Base-by-base conservation (phyloP, 2,329 filamentous ascomycete genomes). In the Cryphonectria carpinicola region DNA sequence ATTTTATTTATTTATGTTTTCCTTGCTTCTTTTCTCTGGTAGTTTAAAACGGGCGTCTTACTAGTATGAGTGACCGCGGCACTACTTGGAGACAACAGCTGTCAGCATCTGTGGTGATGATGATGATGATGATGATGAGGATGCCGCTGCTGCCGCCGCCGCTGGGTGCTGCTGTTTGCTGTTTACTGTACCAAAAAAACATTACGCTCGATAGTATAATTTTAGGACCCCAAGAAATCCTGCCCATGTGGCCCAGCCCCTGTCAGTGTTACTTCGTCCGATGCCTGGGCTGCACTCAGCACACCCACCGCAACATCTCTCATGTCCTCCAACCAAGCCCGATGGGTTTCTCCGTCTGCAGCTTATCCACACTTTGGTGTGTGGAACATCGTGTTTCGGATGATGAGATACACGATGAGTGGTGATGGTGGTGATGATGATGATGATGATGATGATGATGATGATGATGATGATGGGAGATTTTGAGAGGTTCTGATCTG, bases 151-250 rank as follows among this genome's bases (percentile, higher is more conserved):
- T 70, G 46, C 19, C 10, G 22, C 19, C n/a, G 46, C 14, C 5
- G 14, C 14, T 49, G 19, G 32, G 11, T 35, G 25, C 60, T 58
- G 39, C 39, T 70, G 46, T 19, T 19, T 22, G 19, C 19, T 49
- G 46, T n/a, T 11, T 7, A n/a, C 17, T 49, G 46, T n/a, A 49
- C 22, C 46, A 10, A 39, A 13, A 13, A n/a, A 49, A 22, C 65
- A 39, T 63, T 52, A 60, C 35, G 41, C 17, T 65, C 35, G 19
- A 17, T 28, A 17, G 65, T 64, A 66, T 70, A 70, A 68, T 70
- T 70, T 70, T 70, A 68, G 54, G 64, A 66, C 61, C 69, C 69
- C 69, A 61, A 68, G 46, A 70, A 32, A 39, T 54, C 68, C 46
- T 61, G 69, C 39, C 69, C 69, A 70, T 68, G 61, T 68, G 65